phyloP scores from a whole-genome alignment of 176 grass and related monocot genomes.

The Ampelocalamus luodianensis region DNA sequence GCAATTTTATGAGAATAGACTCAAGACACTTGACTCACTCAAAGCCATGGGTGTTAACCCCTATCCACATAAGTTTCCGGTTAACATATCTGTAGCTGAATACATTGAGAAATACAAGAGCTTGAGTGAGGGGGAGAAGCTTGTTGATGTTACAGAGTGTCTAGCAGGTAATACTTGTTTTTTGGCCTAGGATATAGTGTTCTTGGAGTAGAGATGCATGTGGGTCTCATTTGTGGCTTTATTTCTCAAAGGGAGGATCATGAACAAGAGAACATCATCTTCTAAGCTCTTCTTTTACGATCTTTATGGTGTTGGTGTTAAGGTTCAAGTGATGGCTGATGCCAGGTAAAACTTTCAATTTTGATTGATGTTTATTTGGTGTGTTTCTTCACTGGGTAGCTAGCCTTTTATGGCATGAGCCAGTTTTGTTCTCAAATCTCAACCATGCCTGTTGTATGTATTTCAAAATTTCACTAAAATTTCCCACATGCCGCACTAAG shows the following conservation, averaged over 20 bases:
- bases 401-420: slow-evolving; percentile 6
- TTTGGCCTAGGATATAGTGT: not conserved
- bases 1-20: slow-evolving; percentile 91
- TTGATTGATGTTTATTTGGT: not conserved
- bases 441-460: not conserved
- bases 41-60: slow-evolving; percentile 62
- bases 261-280: slow-evolving; percentile 90
- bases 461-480: not conserved
- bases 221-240: slow-evolving; percentile 25
- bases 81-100: slow-evolving; percentile 49
- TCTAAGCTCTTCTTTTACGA: slow-evolving; percentile 96
- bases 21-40: slow-evolving; percentile 58
- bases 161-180: slow-evolving; percentile 61
- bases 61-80: slow-evolving; percentile 84
- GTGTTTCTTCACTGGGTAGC: not conserved
- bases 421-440: not conserved
- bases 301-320: slow-evolving; percentile 71
- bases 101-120: slow-evolving; percentile 75
- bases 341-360: slow-evolving; percentile 58
- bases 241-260: slow-evolving; percentile 79
- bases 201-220: not conserved
- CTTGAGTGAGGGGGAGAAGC: slow-evolving; percentile 64
- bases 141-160: slow-evolving; percentile 49
- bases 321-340: slow-evolving; percentile 97
- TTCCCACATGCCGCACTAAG: not conserved